A percentile compares a stretch with the other conserved stretches of the same genome.
Conservation (phyloP, 768 basidiomycete genomes). For the Grammothele lineata region DNA sequence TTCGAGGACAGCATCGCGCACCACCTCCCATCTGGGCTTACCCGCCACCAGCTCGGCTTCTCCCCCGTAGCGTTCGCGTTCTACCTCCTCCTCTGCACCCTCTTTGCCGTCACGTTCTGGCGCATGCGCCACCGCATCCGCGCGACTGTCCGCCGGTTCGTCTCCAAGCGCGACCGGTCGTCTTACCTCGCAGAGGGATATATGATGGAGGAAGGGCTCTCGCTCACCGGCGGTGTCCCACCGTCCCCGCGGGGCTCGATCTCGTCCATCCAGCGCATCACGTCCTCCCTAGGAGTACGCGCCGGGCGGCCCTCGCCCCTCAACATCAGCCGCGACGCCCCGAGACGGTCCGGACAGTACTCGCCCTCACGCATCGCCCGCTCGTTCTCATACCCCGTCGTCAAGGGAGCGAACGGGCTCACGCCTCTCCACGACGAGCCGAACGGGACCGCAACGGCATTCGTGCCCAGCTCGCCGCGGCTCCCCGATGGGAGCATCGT, state of each 20-base stretch:
- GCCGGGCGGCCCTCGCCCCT: slow-evolving; percentile 16
- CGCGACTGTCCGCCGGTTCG: slow-evolving; percentile 36
- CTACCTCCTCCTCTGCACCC: slow-evolving; percentile 41
- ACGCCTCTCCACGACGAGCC: slow-evolving; percentile 9
- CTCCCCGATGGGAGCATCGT: slow-evolving; percentile 22
- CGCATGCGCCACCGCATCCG: slow-evolving; percentile 59
- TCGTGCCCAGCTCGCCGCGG: slow-evolving; percentile 24
- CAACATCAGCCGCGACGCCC: slow-evolving; percentile 11
- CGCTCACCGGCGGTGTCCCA: slow-evolving; percentile 15
- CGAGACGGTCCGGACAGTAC: slow-evolving; percentile 20
- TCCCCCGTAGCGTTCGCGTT: slow-evolving; percentile 62
- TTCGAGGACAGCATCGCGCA: slow-evolving; percentile 62
- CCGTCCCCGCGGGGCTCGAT: slow-evolving; percentile 35
- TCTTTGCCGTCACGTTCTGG: slow-evolving; percentile 41
- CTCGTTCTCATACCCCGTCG: slow-evolving; percentile 19
- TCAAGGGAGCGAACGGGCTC: slow-evolving; percentile 8
- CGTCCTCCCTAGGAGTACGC: slow-evolving; percentile 15
- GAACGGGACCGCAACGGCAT: slow-evolving; percentile 21
- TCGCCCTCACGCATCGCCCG: slow-evolving; percentile 26
- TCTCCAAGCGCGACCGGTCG: slow-evolving; percentile 24
- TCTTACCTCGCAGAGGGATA: slow-evolving; percentile 21
- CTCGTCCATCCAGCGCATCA: slow-evolving; percentile 12
- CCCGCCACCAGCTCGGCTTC: slow-evolving; percentile 65
- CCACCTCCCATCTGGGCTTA: slow-evolving; percentile 63
- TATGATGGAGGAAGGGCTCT: slow-evolving; percentile 30